These are phyloP conservation scores for Solidago caesia DNA, from an alignment of 129 eudicot species.

Conservation along the genomic window DNA sequence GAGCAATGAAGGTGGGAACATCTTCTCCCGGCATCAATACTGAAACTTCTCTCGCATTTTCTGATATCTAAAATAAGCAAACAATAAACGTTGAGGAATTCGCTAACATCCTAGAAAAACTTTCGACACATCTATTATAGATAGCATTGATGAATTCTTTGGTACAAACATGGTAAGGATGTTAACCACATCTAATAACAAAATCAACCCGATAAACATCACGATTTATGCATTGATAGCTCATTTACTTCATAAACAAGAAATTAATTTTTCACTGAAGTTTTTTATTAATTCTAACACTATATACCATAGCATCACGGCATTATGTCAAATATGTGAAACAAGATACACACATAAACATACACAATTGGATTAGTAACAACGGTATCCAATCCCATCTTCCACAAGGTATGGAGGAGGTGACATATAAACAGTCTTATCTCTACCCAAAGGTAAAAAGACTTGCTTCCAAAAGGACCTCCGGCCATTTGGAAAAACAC, in stretches of 20 bases:
- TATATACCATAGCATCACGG: too few species aligned
- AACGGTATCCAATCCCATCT: too few species aligned
- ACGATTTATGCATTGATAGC: not conserved
- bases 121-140: too few species aligned
- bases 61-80: conserved; percentile 42
- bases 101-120: not conserved
- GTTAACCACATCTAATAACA: not conserved
- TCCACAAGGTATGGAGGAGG: too few species aligned
- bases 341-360: too few species aligned
- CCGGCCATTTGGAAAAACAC: too few species aligned
- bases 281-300: too few species aligned
- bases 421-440: too few species aligned
- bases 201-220: not conserved
- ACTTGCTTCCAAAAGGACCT: too few species aligned
- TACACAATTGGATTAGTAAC: too few species aligned
- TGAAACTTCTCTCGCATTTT: conserved; percentile 64
- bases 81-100: not conserved
- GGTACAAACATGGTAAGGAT: not conserved
- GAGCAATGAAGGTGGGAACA: conserved; percentile 83
- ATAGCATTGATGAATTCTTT: not conserved
- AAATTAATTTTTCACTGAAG: not conserved
- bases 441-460: too few species aligned
- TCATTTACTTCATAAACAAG: not conserved
- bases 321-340: too few species aligned
- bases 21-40: conserved; percentile 91